Conservation (phyloP, 345 rosid species). For the Acer saccharum region DNA sequence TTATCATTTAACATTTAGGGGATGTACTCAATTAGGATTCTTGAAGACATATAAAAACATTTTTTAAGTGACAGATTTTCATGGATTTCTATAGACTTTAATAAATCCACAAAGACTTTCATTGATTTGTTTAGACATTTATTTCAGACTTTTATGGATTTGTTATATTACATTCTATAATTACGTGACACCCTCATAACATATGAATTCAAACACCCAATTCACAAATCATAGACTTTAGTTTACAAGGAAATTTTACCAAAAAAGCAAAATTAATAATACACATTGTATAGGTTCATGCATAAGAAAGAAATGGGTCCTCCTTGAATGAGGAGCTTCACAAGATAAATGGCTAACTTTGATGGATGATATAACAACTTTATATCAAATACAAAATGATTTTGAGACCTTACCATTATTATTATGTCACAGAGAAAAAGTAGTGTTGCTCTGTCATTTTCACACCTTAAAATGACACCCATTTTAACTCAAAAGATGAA, state of each 20-base stretch:
- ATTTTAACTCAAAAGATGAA: constrained; percentile 30
- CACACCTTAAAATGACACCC: constrained; percentile 32
- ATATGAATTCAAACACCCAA: not conserved
- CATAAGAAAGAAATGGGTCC: constrained; percentile 19
- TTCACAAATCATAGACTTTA: not conserved
- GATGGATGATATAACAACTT: constrained; percentile 25
- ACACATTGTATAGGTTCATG: constrained; percentile 35
- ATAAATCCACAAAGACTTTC: too few relatives aligned
- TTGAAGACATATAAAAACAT: too few relatives aligned
- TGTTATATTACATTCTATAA: not conserved
- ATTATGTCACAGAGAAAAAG: constrained; percentile 15
- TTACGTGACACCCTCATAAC: not conserved
- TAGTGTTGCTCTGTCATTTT: constrained; percentile 49
- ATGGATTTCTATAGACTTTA: too few relatives aligned
- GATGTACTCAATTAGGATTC: too few relatives aligned
- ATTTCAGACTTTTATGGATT: too few relatives aligned
- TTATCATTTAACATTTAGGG: not conserved
- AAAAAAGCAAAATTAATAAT: constrained; percentile 10
- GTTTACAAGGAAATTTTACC: not conserved
- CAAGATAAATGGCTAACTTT: constrained; percentile 20
- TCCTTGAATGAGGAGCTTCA: constrained; percentile 5
- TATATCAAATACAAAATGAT: constrained; percentile 28
- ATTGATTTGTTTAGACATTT: too few relatives aligned
- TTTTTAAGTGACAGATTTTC: too few relatives aligned
- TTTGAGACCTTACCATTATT: constrained; percentile 37